A percentile compares a stretch with the other conserved stretches of the same genome.
These are phyloP conservation scores for Trichoderma harzianum DNA, from an alignment of 2,329 filamentous ascomycete species.

Conservation along the genomic window DNA sequence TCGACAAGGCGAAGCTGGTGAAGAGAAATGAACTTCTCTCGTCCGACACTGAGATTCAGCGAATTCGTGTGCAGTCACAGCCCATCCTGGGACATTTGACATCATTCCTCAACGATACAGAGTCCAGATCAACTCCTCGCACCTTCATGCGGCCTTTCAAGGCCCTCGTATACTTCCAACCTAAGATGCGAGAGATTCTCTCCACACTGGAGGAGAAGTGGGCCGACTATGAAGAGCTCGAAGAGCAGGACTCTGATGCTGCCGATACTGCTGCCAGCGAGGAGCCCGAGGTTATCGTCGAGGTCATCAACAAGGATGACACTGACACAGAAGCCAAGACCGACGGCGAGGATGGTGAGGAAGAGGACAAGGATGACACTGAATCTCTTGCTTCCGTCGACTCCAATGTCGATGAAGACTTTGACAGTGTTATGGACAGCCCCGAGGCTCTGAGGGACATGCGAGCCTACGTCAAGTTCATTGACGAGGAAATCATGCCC, in stretches of 20 bases:
- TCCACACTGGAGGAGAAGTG: constrained; percentile 40
- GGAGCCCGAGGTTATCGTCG: constrained; percentile 31
- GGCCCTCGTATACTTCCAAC: constrained; percentile 39
- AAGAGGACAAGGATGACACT: constrained; percentile 27
- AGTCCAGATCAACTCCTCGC: constrained; percentile 34
- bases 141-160: constrained; percentile 43
- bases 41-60: constrained; percentile 31
- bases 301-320: background rate
- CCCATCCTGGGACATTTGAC: constrained; percentile 39
- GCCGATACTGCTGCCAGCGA: constrained; percentile 24
- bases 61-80: constrained; percentile 41
- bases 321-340: background rate
- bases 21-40: constrained; percentile 26
- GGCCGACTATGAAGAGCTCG: constrained; percentile 36
- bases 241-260: constrained; percentile 24
- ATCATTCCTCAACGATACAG: constrained; percentile 35
- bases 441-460: constrained; percentile 40
- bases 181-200: constrained; percentile 39
- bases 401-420: constrained; percentile 35
- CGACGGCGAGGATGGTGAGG: constrained; percentile 21
- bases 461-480: constrained; percentile 42
- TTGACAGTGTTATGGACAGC: constrained; percentile 37
- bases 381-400: constrained; percentile 36
- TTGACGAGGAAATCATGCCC: constrained; percentile 42
- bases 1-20: constrained; percentile 25